Base-by-base conservation (phyloP, 2,329 filamentous ascomycete genomes). In the Botrytis porri region DNA sequence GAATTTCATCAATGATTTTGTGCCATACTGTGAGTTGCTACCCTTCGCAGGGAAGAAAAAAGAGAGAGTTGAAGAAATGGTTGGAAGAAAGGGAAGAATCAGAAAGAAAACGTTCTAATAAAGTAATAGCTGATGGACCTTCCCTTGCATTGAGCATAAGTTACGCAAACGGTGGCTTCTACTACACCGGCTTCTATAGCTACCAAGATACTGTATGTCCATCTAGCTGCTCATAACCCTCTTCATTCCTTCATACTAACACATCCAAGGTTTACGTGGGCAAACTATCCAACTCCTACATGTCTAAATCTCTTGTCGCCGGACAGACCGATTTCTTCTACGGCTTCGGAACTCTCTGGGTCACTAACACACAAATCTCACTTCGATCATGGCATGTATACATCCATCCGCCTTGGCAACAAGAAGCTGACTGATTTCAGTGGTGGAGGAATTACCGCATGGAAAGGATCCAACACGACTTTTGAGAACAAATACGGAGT, bases 261-360 rank as follows among this genome's bases (percentile, higher is more conserved):
- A 60, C 41, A 62, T 16, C 41, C 12, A 25, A 86, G 85, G 80
- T 92, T 6, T 92, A 91, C 76, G 80, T 92, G 25, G 90, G 90
- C 70, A 92, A 92, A 78, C 83, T 90, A 1, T 90, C 87, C 43
- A 91, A 90, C 75, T 87, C 87, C 0, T 92, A 91, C 81, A 89
- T 92, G 80, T 85, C 89, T 79, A 83, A 86, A 51, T 85, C 82
- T 70, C 85, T 88, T 51, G 84, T 92, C 8, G 90, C 88, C 0
- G 90, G 90, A 0, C 84, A 92, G 78, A 91, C 89, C 0, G 90
- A 92, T 77, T 92, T 92, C 81, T 82, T 92, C 32, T 92, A 91
- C 78, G 89, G 77, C 25, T 78, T 77, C 60, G 90, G 89, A 39
- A 92, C 89, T 0, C 84, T 87, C 5, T 92, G 87, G 84, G 83